Evolutionary conservation across 2,329 filamentous ascomycete species (phyloP).

Genomic region (Pseudogymnoascus sp.): DNA sequence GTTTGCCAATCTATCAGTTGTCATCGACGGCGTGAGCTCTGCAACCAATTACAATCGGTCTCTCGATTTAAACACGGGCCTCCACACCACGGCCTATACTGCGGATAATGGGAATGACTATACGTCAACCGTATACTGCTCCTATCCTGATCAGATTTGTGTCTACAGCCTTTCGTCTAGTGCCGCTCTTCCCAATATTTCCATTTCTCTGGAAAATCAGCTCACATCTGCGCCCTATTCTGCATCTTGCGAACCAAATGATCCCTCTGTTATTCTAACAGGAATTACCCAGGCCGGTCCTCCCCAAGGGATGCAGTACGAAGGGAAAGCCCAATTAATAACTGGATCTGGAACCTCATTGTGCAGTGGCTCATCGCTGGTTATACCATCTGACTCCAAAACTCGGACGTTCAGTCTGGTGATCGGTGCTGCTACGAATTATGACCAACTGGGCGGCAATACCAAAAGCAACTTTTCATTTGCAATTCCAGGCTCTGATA

Average conservation of each 20-base stretch:
- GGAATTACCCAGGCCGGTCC: slow-evolving; percentile 35
- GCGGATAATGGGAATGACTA: slow-evolving; percentile 28
- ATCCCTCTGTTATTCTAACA: slow-evolving; percentile 25
- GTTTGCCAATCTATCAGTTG: slow-evolving; percentile 39
- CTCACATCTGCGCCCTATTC: slow-evolving; percentile 21
- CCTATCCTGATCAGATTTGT: slow-evolving; percentile 34
- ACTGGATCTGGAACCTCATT: slow-evolving; percentile 14
- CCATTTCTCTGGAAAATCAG: slow-evolving; percentile 37
- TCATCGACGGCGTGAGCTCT: slow-evolving; percentile 27
- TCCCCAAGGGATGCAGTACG: slow-evolving; percentile 39
- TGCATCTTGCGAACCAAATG: slow-evolving; percentile 1
- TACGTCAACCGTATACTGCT: slow-evolving; percentile 37
- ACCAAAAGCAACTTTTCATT: slow-evolving; percentile 31
- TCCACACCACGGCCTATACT: slow-evolving; percentile 32
- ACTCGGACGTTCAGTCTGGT: slow-evolving; percentile 33
- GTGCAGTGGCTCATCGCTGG: slow-evolving; percentile 22
- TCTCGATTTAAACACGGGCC: slow-evolving; percentile 38
- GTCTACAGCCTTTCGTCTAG: slow-evolving; percentile 23
- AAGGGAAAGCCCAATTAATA: slow-evolving; percentile 31
- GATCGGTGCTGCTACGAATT: slow-evolving; percentile 41
- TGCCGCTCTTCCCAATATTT: slow-evolving; percentile 33
- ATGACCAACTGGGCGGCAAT: slow-evolving; percentile 43
- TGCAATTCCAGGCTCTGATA: not conserved
- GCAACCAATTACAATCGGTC: slow-evolving; percentile 33
- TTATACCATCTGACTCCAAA: slow-evolving; percentile 22